Conservation (phyloP, 371 early-diverging fungal genomes). For the Nematocida homosporus region DNA sequence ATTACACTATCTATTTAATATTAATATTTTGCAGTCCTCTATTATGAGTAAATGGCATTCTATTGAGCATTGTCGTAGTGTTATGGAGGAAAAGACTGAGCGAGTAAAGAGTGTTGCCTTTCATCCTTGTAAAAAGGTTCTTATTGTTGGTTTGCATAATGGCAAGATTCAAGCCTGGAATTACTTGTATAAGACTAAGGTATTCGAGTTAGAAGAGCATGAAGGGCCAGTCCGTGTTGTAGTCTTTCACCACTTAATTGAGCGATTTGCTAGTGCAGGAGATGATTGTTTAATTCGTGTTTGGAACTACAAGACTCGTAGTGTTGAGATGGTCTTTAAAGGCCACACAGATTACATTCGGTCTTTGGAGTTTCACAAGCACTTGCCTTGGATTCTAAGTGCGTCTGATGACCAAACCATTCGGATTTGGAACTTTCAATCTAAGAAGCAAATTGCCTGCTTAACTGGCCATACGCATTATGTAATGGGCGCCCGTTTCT, state of each 20-base stretch:
- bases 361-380: conserved; percentile 91
- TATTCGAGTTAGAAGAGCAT: conserved; percentile 92
- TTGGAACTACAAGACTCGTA: conserved; percentile 93
- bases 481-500: conserved; percentile 96
- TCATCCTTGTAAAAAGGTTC: conserved; percentile 92
- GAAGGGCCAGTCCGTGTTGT: conserved; percentile 96
- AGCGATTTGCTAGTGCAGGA: conserved; percentile 92
- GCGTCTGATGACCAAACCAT: conserved; percentile 97
- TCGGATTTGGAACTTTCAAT: conserved; percentile 98
- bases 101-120: conserved; percentile 91
- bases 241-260: conserved; percentile 89
- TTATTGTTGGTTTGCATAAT: conserved; percentile 89
- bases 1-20: conserved; percentile 51
- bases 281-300: conserved; percentile 97
- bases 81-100: conserved; percentile 53
- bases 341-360: conserved; percentile 98
- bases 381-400: conserved; percentile 90
- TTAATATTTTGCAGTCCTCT: conserved; percentile 25
- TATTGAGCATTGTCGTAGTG: conserved; percentile 32
- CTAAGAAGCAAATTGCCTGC: conserved; percentile 86
- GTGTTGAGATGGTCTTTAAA: conserved; percentile 83
- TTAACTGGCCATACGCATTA: conserved; percentile 97
- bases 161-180: conserved; percentile 95
- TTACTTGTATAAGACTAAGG: conserved; percentile 86
- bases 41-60: conserved; percentile 14